These are phyloP conservation scores for Lentinula sp. DNA, from an alignment of 768 basidiomycete genomes.

Conservation along the genomic window DNA sequence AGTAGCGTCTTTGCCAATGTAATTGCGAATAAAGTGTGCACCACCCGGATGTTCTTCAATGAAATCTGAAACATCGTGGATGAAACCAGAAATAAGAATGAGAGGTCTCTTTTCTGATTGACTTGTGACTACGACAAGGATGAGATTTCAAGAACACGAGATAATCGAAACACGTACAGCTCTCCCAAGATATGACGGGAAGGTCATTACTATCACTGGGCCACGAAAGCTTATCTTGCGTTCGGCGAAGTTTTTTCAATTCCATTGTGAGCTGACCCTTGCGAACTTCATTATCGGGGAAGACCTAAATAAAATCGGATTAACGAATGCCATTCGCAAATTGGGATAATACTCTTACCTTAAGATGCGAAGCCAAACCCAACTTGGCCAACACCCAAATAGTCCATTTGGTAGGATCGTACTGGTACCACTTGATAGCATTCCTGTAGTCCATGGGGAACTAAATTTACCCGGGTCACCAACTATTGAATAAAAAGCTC, in stretches of 20 bases:
- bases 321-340: neutral
- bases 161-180: slow-evolving; percentile 13
- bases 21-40: slow-evolving; percentile 73
- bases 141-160: slow-evolving; percentile 14
- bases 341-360: slow-evolving; percentile 25
- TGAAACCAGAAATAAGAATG: slow-evolving; percentile 86
- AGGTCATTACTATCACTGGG: slow-evolving; percentile 71
- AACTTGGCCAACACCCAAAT: slow-evolving; percentile 56
- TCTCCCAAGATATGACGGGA: slow-evolving; percentile 28
- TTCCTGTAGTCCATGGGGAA: slow-evolving; percentile 98
- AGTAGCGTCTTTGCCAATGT: slow-evolving; percentile 83
- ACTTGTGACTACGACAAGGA: slow-evolving; percentile 52
- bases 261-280: slow-evolving; percentile 96
- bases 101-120: slow-evolving; percentile 77
- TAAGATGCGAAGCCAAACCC: slow-evolving; percentile 69
- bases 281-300: slow-evolving; percentile 55
- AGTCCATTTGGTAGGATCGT: slow-evolving; percentile 93
- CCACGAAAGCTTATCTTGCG: slow-evolving; percentile 75
- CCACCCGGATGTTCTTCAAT: slow-evolving; percentile 89
- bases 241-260: slow-evolving; percentile 77
- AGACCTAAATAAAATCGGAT: slow-evolving; percentile 23
- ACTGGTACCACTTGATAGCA: slow-evolving; percentile 92
- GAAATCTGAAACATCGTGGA: slow-evolving; percentile 83
- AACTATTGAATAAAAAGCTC: neutral
- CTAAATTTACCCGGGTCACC: slow-evolving; percentile 20